phyloP scores from a whole-genome alignment of 1,284 basidiomycete genomes.

The Ceratobasidium sp. region DNA sequence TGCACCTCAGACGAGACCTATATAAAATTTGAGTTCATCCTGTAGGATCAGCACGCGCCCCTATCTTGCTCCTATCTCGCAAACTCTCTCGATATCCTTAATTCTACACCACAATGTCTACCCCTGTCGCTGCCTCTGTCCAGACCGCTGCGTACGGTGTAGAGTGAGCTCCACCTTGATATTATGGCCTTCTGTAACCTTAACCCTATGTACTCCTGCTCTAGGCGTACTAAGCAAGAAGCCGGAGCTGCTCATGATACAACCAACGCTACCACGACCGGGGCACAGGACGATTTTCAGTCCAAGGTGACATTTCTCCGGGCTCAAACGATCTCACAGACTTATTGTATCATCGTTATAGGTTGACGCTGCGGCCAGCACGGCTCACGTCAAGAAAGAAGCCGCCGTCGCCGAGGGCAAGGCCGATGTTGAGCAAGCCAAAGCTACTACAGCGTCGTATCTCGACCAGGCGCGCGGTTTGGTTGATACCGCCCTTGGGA shows the following conservation, averaged over 20 bases:
- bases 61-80: neutral
- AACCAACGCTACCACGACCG: neutral
- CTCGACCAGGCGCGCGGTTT: conserved; percentile 45
- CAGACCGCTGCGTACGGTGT: conserved; percentile 25
- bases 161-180: conserved; percentile 11
- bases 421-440: conserved; percentile 48
- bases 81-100: neutral
- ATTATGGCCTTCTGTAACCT: neutral
- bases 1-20: neutral
- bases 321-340: too few species aligned
- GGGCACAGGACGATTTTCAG: conserved; percentile 37
- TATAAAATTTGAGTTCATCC: neutral
- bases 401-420: conserved; percentile 46
- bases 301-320: conserved; percentile 2
- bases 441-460: conserved; percentile 43
- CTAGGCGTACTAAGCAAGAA: conserved; percentile 32
- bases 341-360: neutral
- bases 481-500: conserved; percentile 43
- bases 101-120: conserved; percentile 20
- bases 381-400: conserved; percentile 44
- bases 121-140: conserved; percentile 15
- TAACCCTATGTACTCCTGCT: neutral
- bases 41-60: neutral
- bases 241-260: conserved; percentile 1
- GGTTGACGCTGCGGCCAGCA: conserved; percentile 35